Conservation (phyloP, 2,329 filamentous ascomycete species). For the Parascedosporium putredinis region DNA sequence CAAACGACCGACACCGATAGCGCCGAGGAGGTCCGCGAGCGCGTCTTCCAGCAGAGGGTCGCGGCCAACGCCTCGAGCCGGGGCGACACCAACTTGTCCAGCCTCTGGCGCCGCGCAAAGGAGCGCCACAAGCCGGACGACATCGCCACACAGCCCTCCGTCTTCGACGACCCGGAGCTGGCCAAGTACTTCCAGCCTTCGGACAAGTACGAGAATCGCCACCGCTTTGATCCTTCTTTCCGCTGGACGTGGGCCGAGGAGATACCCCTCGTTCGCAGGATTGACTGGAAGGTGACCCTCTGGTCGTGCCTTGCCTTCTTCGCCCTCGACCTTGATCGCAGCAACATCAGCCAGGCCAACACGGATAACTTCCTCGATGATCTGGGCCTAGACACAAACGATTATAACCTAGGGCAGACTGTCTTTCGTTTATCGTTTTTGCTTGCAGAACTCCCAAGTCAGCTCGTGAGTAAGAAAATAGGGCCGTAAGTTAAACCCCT, state of each 20-base stretch:
- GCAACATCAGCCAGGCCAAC: slow-evolving; percentile 17
- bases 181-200: slow-evolving; percentile 24
- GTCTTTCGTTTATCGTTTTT: slow-evolving; percentile 39
- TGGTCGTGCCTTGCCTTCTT: slow-evolving; percentile 16
- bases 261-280: slow-evolving; percentile 17
- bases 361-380: slow-evolving; percentile 15
- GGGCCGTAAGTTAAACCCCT: slow-evolving; percentile 35
- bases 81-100: background rate
- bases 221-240: slow-evolving; percentile 22
- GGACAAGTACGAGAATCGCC: slow-evolving; percentile 22
- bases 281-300: slow-evolving; percentile 18
- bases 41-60: background rate
- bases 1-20: background rate
- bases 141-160: slow-evolving; percentile 30
- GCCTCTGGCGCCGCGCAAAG: slow-evolving; percentile 1
- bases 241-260: slow-evolving; percentile 25
- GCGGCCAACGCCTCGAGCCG: background rate
- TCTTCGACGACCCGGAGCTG: slow-evolving; percentile 31
- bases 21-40: slow-evolving; percentile 2
- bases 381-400: slow-evolving; percentile 24
- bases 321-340: slow-evolving; percentile 16
- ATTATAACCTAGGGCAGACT: slow-evolving; percentile 37
- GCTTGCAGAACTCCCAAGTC: slow-evolving; percentile 42
- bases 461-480: slow-evolving; percentile 39
- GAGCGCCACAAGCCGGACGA: slow-evolving; percentile 11